Percentiles rank a stretch among this genome's conserved stretches.
These are phyloP conservation scores for Cyclospora cayetanensis DNA, from an alignment of 169 alveolate species.

Conservation along the genomic window DNA sequence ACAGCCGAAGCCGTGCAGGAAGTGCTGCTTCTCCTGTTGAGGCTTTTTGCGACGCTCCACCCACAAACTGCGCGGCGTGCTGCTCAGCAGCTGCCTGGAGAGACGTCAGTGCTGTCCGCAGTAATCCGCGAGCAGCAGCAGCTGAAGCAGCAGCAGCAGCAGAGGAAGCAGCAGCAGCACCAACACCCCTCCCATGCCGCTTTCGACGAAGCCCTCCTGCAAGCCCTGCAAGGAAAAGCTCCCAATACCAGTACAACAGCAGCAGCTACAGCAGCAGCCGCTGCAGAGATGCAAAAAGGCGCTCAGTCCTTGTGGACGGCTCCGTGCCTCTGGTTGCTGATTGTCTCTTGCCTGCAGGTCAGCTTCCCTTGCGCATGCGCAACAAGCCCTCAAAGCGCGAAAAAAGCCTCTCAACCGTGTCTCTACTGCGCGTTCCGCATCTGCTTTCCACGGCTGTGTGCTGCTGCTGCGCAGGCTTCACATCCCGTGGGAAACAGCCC, in stretches of 20 bases:
- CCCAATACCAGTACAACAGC: neutral
- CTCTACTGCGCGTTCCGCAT: neutral
- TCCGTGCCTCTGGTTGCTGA: slow-evolving; percentile 17
- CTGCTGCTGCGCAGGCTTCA: slow-evolving; percentile 36
- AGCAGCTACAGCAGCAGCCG: slow-evolving; percentile 28
- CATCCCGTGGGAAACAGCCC: neutral
- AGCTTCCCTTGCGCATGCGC: neutral
- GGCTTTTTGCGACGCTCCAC: slow-evolving; percentile 42
- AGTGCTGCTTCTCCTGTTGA: slow-evolving; percentile 56
- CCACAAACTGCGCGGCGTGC: slow-evolving; percentile 30
- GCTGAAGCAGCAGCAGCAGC: slow-evolving; percentile 48
- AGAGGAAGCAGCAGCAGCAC: slow-evolving; percentile 40
- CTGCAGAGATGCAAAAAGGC: slow-evolving; percentile 6
- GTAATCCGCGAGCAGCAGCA: too few relatives aligned
- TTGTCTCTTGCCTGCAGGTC: slow-evolving; percentile 42
- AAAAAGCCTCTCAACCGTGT: neutral
- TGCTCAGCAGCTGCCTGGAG: slow-evolving; percentile 22
- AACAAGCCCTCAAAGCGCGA: neutral
- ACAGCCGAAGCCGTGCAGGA: neutral
- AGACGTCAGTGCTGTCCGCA: slow-evolving; percentile 48
- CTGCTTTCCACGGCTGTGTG: neutral
- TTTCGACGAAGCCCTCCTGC: slow-evolving; percentile 44
- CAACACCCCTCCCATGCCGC: slow-evolving; percentile 61
- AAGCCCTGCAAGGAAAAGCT: slow-evolving; percentile 50
- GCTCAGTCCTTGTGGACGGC: slow-evolving; percentile 2